Base-by-base conservation (phyloP, 2,329 filamentous ascomycete genomes). In the Aspergillus transmontanensis region DNA sequence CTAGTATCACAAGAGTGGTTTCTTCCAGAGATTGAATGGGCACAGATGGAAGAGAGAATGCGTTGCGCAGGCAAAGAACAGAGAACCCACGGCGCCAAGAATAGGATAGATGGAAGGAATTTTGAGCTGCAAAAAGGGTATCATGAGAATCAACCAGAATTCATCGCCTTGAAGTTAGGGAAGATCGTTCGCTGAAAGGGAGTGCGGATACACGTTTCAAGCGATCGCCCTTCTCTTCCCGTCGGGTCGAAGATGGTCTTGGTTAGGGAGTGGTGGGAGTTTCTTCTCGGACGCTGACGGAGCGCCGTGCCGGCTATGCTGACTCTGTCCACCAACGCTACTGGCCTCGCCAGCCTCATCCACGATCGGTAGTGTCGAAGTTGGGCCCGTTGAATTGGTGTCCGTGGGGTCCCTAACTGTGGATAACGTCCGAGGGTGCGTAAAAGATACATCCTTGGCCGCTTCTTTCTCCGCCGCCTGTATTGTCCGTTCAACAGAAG, bases 291-390 rank as follows among this genome's bases (percentile, higher is more conserved):
- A 55, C 16, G 65, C 57, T 7, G 61, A 62, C 30, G 69, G 68
- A 36, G 68, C 70, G 19, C 71, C 69, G 57, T 73, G 66, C 66
- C 71, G 72, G 77, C 85, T 86, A 62, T 81, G 79, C 26, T 83
- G 83, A 71, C 86, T 87, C 59, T 84, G 84, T 34, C 84, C 86
- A 1, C 88, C 87, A 28, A 88, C 84, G 64, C 90, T 92, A 9
- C 84, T 86, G 11, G 84, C 89, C 76, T 97, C 94, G 6, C 88
- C 91, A n/a, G 88, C 90, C 78, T 98, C 94, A 69, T 97, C 92
- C 7, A 98, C 93, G 11, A 97, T 89, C 0, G 94, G 94, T 2
- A 98, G 80, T 1, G 84, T 88, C 36, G 83, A 83, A 14, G 85
- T 82, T 30, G 74, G 74, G 14, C 83, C 77, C 16, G 85, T 83